Conservation (phyloP, 1,284 basidiomycete genomes). For the Microbotryum saponariae region DNA sequence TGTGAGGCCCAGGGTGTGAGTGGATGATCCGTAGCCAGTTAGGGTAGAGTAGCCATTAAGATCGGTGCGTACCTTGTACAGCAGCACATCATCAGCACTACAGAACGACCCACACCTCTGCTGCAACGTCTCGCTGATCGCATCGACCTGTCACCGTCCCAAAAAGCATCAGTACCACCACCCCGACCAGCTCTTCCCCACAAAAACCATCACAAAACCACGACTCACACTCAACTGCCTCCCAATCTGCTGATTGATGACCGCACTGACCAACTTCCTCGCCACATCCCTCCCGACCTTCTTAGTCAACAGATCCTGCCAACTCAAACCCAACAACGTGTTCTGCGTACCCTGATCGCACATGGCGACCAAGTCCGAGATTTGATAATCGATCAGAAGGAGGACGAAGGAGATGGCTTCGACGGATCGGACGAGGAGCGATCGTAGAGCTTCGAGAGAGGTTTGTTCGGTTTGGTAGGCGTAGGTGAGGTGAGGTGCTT, state of each 20-base stretch:
- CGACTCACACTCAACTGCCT: slow-evolving; percentile 79
- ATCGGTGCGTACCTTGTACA: slow-evolving; percentile 67
- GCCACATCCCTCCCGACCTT: slow-evolving; percentile 75
- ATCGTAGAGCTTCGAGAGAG: slow-evolving; percentile 63
- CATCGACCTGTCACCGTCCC: slow-evolving; percentile 63
- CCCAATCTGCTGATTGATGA: slow-evolving; percentile 96
- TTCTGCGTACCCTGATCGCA: slow-evolving; percentile 58
- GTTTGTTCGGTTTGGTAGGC: slow-evolving; percentile 61
- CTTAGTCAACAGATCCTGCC: slow-evolving; percentile 73
- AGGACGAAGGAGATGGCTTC: slow-evolving; percentile 90
- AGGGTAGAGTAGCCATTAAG: background rate
- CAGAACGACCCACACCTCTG: slow-evolving; percentile 94
- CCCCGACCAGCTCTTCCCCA: background rate
- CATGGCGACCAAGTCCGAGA: slow-evolving; percentile 76
- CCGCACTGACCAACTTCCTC: slow-evolving; percentile 79
- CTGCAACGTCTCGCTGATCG: slow-evolving; percentile 88
- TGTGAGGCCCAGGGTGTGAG: background rate
- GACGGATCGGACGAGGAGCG: slow-evolving; percentile 69
- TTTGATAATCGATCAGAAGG: slow-evolving; percentile 79
- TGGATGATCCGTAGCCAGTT: background rate
- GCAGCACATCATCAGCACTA: slow-evolving; percentile 92
- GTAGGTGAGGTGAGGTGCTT: slow-evolving; percentile 23
- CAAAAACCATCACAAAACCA: background rate
- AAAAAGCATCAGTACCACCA: slow-evolving; percentile 11
- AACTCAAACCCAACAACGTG: slow-evolving; percentile 61